Evolutionary conservation across 345 rosid species (phyloP), one percentile per base, ranked within the genome.

Genomic region (Moricandia arvensis): DNA sequence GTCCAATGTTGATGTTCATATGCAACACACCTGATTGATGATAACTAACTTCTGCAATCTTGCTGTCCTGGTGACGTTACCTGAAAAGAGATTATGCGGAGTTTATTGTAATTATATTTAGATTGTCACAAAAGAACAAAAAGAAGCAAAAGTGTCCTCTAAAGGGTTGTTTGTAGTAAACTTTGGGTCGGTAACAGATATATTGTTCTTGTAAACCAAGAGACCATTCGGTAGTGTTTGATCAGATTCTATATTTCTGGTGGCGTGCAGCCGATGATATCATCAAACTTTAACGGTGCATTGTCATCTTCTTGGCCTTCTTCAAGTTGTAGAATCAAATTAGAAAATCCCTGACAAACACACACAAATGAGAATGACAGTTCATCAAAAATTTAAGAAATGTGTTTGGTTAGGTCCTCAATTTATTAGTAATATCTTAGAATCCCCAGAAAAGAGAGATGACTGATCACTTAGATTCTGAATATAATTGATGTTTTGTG

Each of bases 1-100:
- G 82, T 66, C 62, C 92, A 38, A 75, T 80, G 76, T 15, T 62
- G 64, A 61, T 53, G 79, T 62, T 62, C 63, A 62, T 68, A 53
- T 68, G 55, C 21, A 76, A 31, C 21, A 64, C 58, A 61, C 63
- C 55, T 69, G 75, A 38, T 26, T 53, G 69, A 34, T 53, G 8
- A 75, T 21, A 21, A 74, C 77, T 21, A 21, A 74, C 77, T 79
- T 55, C 67, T 75, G 82, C 89, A 80, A 4, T 87, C 89, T 57
- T 80, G 85, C 16, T 84, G 83, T 57, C 75, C 86, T 16, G 86
- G 73, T 68, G 92, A 82, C 18, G 86, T 70, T 70, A 79, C 85
- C 97, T 92, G 75, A 6, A 15, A 64, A 66, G 58, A 71, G 58
- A 12, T 74, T 21, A 76, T 6, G 9, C 7, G 12, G 5, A 27